A percentile compares a stretch with the other conserved stretches of the same genome.
Conservation (phyloP, 2,329 filamentous ascomycete genomes). For the Colletotrichum spaethianum region DNA sequence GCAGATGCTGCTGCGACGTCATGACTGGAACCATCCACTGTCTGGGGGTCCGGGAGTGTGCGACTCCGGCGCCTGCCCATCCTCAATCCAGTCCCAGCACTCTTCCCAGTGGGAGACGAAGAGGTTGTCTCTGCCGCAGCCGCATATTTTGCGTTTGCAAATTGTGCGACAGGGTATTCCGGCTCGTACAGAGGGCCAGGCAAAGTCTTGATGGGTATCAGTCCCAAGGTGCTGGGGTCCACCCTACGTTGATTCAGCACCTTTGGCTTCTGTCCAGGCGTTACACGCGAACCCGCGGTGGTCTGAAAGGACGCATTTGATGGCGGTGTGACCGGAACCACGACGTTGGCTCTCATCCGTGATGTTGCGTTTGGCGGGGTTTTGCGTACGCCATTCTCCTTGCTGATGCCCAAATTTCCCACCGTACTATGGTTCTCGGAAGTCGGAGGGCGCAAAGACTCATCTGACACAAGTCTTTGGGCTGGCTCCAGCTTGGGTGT, state of each 20-base stretch:
- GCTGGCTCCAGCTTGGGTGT: background rate
- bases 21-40: background rate
- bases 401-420: background rate
- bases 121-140: background rate
- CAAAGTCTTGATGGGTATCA: constrained; percentile 24
- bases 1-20: background rate
- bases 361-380: background rate
- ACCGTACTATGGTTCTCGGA: background rate
- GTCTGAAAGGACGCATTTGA: background rate
- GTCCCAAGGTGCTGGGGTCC: constrained; percentile 16
- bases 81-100: background rate
- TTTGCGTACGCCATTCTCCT: background rate
- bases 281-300: background rate
- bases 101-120: background rate
- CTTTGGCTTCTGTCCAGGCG: constrained; percentile 11
- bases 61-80: background rate
- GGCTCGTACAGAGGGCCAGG: constrained; percentile 21
- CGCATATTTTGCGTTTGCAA: constrained; percentile 10
- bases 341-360: background rate
- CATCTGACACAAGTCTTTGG: background rate
- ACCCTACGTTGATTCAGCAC: constrained; percentile 28
- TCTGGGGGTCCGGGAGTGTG: background rate
- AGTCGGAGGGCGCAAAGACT: background rate
- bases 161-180: constrained; percentile 5
- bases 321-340: background rate